Evolutionary conservation across 192 early-diverging fungal genomes (phyloP).

Genomic region (Backusella morwellensis): DNA sequence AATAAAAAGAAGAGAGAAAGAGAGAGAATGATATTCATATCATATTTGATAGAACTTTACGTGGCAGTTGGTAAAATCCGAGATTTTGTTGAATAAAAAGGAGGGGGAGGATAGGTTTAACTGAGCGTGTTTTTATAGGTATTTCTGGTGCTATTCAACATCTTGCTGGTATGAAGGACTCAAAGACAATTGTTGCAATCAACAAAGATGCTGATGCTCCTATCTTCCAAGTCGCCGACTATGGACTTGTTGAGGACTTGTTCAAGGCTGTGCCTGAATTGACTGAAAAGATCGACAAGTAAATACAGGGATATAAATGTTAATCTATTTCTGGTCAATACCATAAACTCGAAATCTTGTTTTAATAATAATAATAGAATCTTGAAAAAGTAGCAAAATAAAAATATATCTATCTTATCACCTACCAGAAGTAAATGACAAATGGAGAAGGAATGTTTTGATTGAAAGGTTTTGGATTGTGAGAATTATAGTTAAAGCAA

Average conservation of each 20-base stretch:
- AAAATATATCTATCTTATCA: background rate
- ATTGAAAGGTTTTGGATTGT: background rate
- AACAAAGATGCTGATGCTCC: conserved; percentile 99
- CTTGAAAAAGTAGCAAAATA: background rate
- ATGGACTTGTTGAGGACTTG: conserved; percentile 93
- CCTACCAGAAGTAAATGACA: background rate
- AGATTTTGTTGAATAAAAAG: background rate
- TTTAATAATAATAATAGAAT: background rate
- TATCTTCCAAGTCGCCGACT: conserved; percentile 97
- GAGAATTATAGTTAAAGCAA: background rate
- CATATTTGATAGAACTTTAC: conserved; percentile 65
- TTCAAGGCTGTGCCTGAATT: conserved; percentile 92
- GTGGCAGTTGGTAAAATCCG: conserved; percentile 76
- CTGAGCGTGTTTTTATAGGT: conserved; percentile 12
- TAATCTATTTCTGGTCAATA: background rate
- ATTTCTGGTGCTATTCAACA: conserved; percentile 98
- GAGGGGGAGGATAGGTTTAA: background rate
- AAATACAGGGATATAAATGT: background rate
- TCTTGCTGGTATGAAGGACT: conserved; percentile 99
- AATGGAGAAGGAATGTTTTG: background rate
- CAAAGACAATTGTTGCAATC: conserved; percentile 97
- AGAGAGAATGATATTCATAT: background rate
- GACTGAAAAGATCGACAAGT: conserved; percentile 64
- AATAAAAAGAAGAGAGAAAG: background rate
- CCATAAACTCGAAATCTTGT: background rate